These are phyloP conservation scores for Amanita fuliginea DNA, from an alignment of 768 basidiomycete species.

Conservation along the genomic window DNA sequence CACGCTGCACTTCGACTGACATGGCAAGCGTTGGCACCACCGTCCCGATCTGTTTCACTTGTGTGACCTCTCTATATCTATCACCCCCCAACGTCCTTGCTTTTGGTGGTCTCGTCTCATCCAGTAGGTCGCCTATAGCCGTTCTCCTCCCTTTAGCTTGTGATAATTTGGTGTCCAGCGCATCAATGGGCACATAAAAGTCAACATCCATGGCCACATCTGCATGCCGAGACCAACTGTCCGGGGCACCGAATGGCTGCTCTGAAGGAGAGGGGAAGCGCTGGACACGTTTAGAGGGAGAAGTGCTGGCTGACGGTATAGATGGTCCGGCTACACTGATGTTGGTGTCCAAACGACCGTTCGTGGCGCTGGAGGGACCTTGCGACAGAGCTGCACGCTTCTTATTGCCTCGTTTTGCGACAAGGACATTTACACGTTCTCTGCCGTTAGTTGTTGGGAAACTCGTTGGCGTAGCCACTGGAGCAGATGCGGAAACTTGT, in stretches of 20 bases:
- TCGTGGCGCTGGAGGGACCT: constrained; percentile 15
- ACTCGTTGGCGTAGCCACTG: constrained; percentile 13
- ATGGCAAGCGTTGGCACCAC: constrained; percentile 12
- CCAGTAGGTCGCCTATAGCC: constrained; percentile 25
- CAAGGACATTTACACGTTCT: constrained; percentile 60
- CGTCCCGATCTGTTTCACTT: constrained; percentile 42
- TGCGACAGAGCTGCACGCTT: constrained; percentile 33
- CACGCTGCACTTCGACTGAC: constrained; percentile 10
- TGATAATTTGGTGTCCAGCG: constrained; percentile 28
- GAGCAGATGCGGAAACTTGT: constrained; percentile 19
- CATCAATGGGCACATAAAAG: constrained; percentile 42
- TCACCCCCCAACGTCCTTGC: constrained; percentile 64
- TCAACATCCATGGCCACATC: constrained; percentile 46
- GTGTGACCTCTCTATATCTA: constrained; percentile 34
- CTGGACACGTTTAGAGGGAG: constrained; percentile 23
- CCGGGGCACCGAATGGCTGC: constrained; percentile 32
- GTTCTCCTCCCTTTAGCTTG: constrained; percentile 27
- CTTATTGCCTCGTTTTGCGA: constrained; percentile 63
- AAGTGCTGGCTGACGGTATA: constrained; percentile 13
- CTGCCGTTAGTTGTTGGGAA: constrained; percentile 26
- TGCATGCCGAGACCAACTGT: constrained; percentile 23
- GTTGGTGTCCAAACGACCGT: constrained; percentile 3
- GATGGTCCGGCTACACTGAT: constrained; percentile 4
- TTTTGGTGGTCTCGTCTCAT: constrained; percentile 24
- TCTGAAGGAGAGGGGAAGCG: constrained; percentile 38